Conservation (phyloP, 345 rosid genomes). For the Cardamine occulta region DNA sequence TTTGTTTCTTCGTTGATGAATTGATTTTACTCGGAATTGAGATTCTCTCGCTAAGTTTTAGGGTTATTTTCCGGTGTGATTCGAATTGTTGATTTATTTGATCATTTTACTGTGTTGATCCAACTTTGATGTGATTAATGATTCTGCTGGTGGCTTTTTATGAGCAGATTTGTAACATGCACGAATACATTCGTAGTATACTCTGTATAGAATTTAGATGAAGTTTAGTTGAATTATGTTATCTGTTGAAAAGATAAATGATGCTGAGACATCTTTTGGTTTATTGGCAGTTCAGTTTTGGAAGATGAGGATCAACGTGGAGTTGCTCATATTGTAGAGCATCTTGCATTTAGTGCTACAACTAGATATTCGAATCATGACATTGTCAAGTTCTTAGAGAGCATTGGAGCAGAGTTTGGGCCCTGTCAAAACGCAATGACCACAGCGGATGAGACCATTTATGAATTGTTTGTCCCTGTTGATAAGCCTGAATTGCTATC, state of each 20-base stretch:
- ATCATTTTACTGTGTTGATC: slow-evolving; percentile 18
- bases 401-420: slow-evolving; percentile 95
- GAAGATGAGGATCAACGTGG: slow-evolving; percentile 97
- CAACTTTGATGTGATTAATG: slow-evolving; percentile 28
- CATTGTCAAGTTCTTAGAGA: slow-evolving; percentile 86
- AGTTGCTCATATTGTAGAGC: slow-evolving; percentile 95
- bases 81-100: slow-evolving; percentile 22
- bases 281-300: slow-evolving; percentile 92
- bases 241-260: slow-evolving; percentile 19
- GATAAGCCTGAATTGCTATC: slow-evolving; percentile 71
- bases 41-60: neutral
- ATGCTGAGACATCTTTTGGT: slow-evolving; percentile 46
- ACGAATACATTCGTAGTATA: slow-evolving; percentile 3
- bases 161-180: slow-evolving; percentile 15
- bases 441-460: slow-evolving; percentile 87
- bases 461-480: slow-evolving; percentile 88
- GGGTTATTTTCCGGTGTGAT: neutral
- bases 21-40: neutral
- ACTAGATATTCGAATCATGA: slow-evolving; percentile 83
- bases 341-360: slow-evolving; percentile 95
- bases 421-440: slow-evolving; percentile 95
- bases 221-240: slow-evolving; percentile 15
- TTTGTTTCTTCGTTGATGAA: slow-evolving; percentile 10
- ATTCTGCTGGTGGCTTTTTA: neutral
- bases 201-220: neutral